Base-by-base conservation (phyloP, 2,329 filamentous ascomycete species). In the Alternaria sp. region DNA sequence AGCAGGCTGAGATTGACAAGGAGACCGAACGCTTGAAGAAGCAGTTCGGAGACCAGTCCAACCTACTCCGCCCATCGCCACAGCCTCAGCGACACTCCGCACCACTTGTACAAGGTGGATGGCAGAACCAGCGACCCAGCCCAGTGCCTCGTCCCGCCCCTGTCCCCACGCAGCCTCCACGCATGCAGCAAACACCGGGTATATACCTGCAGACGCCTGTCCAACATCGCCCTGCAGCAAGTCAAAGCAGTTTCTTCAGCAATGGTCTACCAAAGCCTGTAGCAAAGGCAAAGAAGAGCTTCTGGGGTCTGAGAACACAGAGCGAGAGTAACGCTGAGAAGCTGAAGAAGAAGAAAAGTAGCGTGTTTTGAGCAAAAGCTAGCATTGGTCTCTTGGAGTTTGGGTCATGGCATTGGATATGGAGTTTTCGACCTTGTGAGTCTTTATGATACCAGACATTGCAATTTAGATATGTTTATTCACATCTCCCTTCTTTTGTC, bases 21-120 rank as follows among this genome's bases (percentile, higher is more conserved):
- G 94, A 97, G 78, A 96, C 93, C 0, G 89, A 89, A 67, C 85
- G 93, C 0, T 80, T 97, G 7, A 83, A 87, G 22, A 86, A 83
- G 66, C 78, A 89, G 68, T 94, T 92, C 69, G 91, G 91, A 48
- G 82, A 75, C 56, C 76, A 78, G 49, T 70, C 68, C 26, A 71
- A 68, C 28, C 61, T 78, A 5, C 63, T 76, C 6, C 64, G 62
- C 18, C 61, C 60, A 0, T 67, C 61, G 26, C 68, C 51, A 18
- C 66, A 69, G 14, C 49, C 59, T n/a, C 70, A 70, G 22, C 64
- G 71, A 12, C 68, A 74, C 46, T 73, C 70, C 4, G 56, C 61
- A 14, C 67, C 70, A 28, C 62, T 68, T 9, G 51, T 69, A 16
- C 68, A 67, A 51, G 53, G 61, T 14, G 61, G 57, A 43, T 66